Percentiles rank a stretch among this genome's conserved stretches.
Conservation (phyloP, 371 early-diverging fungal species). For the Batrachochytrium dendrobatidis region DNA sequence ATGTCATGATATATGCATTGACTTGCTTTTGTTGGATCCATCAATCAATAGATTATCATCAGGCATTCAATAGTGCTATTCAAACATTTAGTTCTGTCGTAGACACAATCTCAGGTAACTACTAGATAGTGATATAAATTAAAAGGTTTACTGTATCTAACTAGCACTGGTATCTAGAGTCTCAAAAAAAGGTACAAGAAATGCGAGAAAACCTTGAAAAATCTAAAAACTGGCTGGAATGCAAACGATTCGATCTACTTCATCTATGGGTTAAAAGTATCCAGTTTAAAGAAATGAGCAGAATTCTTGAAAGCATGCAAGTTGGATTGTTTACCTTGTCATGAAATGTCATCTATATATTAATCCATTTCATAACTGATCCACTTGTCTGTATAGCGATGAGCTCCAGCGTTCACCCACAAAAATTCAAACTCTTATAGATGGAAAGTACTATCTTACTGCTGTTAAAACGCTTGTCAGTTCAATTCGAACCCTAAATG, state of each 20-base stretch:
- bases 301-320: constrained; percentile 67
- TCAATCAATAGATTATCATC: constrained; percentile 68
- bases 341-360: not conserved
- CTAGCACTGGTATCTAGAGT: constrained; percentile 21
- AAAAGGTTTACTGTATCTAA: not conserved
- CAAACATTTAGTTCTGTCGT: constrained; percentile 86
- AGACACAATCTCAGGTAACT: constrained; percentile 69
- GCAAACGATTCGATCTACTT: constrained; percentile 65
- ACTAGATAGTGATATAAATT: not conserved
- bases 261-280: constrained; percentile 73
- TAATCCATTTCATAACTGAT: not conserved
- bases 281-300: constrained; percentile 77
- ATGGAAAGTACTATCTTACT: constrained; percentile 71
- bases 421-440: constrained; percentile 62
- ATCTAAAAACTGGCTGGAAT: constrained; percentile 59
- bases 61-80: constrained; percentile 85
- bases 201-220: constrained; percentile 59
- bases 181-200: constrained; percentile 53
- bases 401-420: constrained; percentile 72
- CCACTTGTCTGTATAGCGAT: constrained; percentile 45
- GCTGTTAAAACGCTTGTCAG: constrained; percentile 67
- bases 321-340: too few relatives aligned
- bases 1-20: not conserved
- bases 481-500: constrained; percentile 58
- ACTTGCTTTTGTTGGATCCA: not conserved